These are phyloP conservation scores for Pythium brassicae DNA, from an alignment of 352 stramenopile genomes.

Conservation along the genomic window DNA sequence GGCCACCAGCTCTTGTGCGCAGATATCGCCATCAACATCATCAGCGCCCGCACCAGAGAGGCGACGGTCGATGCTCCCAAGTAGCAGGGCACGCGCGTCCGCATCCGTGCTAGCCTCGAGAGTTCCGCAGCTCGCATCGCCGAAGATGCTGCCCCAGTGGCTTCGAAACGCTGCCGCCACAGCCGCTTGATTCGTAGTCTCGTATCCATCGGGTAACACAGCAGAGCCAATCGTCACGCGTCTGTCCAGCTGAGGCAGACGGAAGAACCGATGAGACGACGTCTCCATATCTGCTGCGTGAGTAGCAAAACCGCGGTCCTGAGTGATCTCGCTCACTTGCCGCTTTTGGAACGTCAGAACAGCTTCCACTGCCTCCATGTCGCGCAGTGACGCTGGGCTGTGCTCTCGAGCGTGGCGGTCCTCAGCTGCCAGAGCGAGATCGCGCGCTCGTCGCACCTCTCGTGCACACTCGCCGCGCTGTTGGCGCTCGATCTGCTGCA, in stretches of 20 bases:
- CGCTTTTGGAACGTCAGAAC: neutral
- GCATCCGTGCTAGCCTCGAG: neutral
- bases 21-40: neutral
- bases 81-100: neutral
- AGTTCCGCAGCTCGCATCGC: neutral
- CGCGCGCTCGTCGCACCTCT: neutral
- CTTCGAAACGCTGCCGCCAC: neutral
- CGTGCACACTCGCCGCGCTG: neutral
- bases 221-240: neutral
- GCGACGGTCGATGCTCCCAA: neutral
- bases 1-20: neutral
- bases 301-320: neutral
- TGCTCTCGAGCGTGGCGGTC: neutral
- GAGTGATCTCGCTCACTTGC: neutral
- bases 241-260: neutral
- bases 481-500: conserved; percentile 6
- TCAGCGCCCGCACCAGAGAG: neutral
- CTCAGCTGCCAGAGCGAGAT: neutral
- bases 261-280: neutral
- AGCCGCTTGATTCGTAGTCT: neutral
- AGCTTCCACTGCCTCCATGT: neutral
- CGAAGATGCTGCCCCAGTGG: neutral
- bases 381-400: neutral
- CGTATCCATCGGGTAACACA: neutral
- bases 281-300: neutral